Evolutionary conservation across 345 rosid genomes (phyloP).

Genomic region (Limnanthes douglasii): DNA sequence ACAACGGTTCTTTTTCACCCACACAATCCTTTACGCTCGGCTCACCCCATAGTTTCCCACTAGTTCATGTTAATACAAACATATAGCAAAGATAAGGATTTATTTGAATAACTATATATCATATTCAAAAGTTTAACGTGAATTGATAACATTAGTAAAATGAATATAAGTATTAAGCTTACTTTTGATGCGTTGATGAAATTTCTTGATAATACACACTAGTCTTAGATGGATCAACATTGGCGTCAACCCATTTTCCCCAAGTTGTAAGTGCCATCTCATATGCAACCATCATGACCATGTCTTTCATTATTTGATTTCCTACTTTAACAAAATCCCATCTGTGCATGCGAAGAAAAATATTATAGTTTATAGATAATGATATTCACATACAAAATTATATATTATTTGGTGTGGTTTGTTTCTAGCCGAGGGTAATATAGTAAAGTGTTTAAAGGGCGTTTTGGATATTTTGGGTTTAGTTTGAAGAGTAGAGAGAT

Average conservation of each 20-base stretch:
- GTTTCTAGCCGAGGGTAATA: no score
- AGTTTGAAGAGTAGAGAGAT: no score
- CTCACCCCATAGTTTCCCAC: conserved; percentile 56
- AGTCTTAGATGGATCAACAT: conserved; percentile 36
- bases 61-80: conserved; percentile 2
- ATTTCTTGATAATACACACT: conserved; percentile 67
- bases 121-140: no score
- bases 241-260: conserved; percentile 61
- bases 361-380: no score
- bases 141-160: no score
- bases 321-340: conserved; percentile 59
- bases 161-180: conserved; percentile 11
- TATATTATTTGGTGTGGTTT: no score
- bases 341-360: conserved; percentile 16
- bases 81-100: not conserved
- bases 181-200: conserved; percentile 78
- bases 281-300: conserved; percentile 63
- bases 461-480: no score
- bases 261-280: conserved; percentile 55
- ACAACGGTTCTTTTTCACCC: conserved; percentile 45
- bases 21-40: conserved; percentile 41
- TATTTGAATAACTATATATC: not conserved
- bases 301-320: conserved; percentile 28
- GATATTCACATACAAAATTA: no score
- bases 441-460: no score